A percentile compares a stretch with the other conserved stretches of the same genome.
Evolutionary conservation across 345 rosid genomes (phyloP).

Genomic region (Eucalyptus viminalis): DNA sequence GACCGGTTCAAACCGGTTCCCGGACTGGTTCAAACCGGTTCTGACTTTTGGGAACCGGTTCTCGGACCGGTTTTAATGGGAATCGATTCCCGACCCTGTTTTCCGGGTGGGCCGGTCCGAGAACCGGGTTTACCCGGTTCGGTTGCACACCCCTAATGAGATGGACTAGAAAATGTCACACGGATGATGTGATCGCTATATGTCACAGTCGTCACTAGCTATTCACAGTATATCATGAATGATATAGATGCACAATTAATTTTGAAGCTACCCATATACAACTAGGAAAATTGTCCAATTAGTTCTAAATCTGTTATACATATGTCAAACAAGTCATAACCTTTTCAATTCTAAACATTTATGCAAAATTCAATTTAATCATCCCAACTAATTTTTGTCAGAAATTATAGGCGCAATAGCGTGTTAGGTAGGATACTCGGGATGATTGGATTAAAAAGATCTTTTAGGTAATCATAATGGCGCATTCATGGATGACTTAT

Average conservation of each 20-base stretch:
- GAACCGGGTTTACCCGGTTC: too few relatives aligned
- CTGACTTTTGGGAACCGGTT: too few relatives aligned
- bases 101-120: too few relatives aligned
- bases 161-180: not conserved
- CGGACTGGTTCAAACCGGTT: too few relatives aligned
- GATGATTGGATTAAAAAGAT: not conserved
- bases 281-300: not conserved
- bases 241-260: not conserved
- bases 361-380: not conserved
- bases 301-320: not conserved
- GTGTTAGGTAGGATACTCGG: too few relatives aligned
- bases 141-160: too few relatives aligned
- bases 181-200: not conserved
- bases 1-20: too few relatives aligned
- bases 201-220: not conserved
- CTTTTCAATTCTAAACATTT: not conserved
- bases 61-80: too few relatives aligned
- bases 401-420: fast-evolving
- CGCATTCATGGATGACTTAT: not conserved
- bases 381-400: fast-evolving
- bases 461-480: not conserved
- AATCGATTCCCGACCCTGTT: too few relatives aligned
- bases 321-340: not conserved
- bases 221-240: not conserved
- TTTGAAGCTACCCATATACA: not conserved